Evolutionary conservation across 1,139 yeast species (phyloP), one percentile per base, ranked within the genome.

Genomic region (Blastobotrys persicus): DNA sequence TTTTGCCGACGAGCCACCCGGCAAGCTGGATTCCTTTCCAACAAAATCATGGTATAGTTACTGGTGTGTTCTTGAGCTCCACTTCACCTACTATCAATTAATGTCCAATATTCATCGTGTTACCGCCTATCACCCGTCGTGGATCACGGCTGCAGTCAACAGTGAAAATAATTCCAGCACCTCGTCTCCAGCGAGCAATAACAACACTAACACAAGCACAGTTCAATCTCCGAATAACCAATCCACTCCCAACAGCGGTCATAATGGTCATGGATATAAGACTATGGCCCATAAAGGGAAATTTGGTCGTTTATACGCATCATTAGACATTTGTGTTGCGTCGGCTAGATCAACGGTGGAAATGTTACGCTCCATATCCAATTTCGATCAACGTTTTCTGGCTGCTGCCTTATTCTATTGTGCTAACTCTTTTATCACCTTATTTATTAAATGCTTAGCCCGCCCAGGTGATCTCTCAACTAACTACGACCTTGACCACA

Each of bases 51-150:
- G 53, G 50, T 46, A 44, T 33, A 9, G 23, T 13, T 46, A 45
- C 19, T 48, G 49, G 19, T 37, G 44, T 2, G 38, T 55, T 19
- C 17, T 54, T 16, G 55, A 56, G 42, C 42, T 58, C 47, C 61
- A 55, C 42, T 54, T 53, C 13, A 50, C 54, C 11, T 66, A 59
- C 48, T 60, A 60, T 50, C 63, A 59, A 44, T 43, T 64, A 26
- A 33, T 59, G 14, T 47, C 58, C 9, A 54, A 58, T 4, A 52
- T 66, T 17, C 63, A 62, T 48, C 59, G 68, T 12, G 48, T 60
- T n/a, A 61, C 65, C 7, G 64, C 67, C 2, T 62, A 61, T 53
- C 62, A 63, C 39, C 66, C 68, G 2, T 55, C 67, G 4, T 60
- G 65, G 64, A 50, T 60, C 5, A 53, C 56, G 43, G 28, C 50